Conservation (phyloP, 139 green algal species). For the Nannochloris sp. region DNA sequence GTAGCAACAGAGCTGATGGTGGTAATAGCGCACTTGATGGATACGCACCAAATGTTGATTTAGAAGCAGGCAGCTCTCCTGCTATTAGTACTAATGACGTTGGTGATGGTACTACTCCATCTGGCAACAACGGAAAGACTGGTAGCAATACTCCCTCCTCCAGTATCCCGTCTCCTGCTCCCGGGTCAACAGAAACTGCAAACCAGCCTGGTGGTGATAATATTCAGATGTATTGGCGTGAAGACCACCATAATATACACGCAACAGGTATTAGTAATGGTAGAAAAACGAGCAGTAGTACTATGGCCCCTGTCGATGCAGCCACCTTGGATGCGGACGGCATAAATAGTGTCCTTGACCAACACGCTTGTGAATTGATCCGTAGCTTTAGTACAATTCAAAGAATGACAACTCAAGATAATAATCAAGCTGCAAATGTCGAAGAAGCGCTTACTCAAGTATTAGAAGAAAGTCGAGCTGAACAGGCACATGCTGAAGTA, state of each 20-base stretch:
- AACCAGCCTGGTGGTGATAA: too few species aligned
- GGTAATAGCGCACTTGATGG: background rate
- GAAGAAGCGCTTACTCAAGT: background rate
- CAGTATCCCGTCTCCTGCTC: too few species aligned
- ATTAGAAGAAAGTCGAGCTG: conserved; percentile 5
- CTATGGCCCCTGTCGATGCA: background rate
- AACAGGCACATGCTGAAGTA: background rate
- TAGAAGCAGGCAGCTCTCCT: background rate
- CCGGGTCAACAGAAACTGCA: too few species aligned
- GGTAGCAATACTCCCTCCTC: too few species aligned
- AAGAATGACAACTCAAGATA: background rate
- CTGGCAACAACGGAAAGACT: background rate
- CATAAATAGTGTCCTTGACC: background rate
- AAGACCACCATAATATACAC: too few species aligned
- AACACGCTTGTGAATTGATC: too few species aligned
- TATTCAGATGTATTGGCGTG: too few species aligned
- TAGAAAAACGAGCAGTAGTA: background rate
- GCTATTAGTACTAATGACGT: background rate
- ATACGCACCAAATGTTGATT: background rate
- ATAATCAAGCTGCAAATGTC: background rate
- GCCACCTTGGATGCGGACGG: background rate
- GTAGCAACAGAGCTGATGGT: background rate
- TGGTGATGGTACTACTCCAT: background rate
- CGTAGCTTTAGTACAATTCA: too few species aligned
- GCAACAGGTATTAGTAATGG: too few species aligned